Percentiles rank a stretch among this genome's conserved stretches.
phyloP scores from a whole-genome alignment of 2,329 filamentous ascomycete genomes.

The Byssothecium circinans region DNA sequence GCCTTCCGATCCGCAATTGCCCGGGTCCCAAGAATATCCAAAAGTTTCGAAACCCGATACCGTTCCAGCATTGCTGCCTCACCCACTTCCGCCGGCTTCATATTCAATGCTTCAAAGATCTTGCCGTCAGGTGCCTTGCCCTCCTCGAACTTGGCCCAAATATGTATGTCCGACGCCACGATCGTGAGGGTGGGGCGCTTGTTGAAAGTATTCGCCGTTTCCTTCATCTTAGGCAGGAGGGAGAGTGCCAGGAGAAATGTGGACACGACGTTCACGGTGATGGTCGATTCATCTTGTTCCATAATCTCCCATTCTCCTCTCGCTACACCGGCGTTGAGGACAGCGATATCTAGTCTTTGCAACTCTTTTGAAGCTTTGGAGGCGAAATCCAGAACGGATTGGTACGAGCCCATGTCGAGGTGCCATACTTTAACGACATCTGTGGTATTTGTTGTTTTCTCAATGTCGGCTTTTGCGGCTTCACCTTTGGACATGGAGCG shows the following conservation, averaged over 20 bases:
- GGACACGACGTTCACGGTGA: conserved; percentile 46
- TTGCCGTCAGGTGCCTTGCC: conserved; percentile 22
- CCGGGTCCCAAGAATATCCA: conserved; percentile 30
- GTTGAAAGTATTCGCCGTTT: conserved; percentile 25
- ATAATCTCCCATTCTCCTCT: conserved; percentile 25
- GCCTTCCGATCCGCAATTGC: conserved; percentile 24
- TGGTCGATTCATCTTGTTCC: conserved; percentile 35
- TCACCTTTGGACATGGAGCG: conserved; percentile 48
- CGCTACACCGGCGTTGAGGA: conserved; percentile 46
- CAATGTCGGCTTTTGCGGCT: conserved; percentile 47
- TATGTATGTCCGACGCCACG: conserved; percentile 38
- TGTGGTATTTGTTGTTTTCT: conserved; percentile 28
- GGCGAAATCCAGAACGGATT: conserved; percentile 41
- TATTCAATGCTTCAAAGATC: conserved; percentile 33
- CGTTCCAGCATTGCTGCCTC: conserved; percentile 18
- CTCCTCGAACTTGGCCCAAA: conserved; percentile 29
- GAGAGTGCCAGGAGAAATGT: conserved; percentile 42
- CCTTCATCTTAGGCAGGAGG: conserved; percentile 29
- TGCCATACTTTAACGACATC: conserved; percentile 49
- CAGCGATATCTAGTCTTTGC: conserved; percentile 38
- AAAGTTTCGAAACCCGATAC: conserved; percentile 36
- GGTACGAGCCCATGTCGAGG: conserved; percentile 47
- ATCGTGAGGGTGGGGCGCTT: conserved; percentile 33
- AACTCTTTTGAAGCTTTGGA: conserved; percentile 24
- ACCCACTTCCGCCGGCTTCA: conserved; percentile 11